phyloP scores from a whole-genome alignment of 306 rosid species.

The Cicer cuneatum region DNA sequence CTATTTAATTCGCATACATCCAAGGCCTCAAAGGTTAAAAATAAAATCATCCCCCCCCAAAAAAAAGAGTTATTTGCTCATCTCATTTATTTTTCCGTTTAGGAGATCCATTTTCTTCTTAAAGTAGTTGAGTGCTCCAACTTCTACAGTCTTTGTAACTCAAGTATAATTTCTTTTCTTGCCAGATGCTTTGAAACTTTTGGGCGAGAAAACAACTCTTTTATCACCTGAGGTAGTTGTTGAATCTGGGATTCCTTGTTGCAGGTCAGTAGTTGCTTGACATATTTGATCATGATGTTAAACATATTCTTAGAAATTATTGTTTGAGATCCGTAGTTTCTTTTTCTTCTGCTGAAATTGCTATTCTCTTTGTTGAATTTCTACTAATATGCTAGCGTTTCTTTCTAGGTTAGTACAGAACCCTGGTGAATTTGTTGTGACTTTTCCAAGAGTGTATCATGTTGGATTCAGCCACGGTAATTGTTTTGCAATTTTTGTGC shows the following conservation, averaged over 20 bases:
- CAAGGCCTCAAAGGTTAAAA: not conserved
- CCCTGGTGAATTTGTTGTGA: conserved; percentile 98
- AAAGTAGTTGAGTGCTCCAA: conserved; percentile 43
- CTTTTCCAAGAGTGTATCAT: conserved; percentile 99
- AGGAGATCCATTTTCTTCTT: conserved; percentile 25
- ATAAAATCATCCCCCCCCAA: not conserved
- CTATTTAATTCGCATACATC: conserved; percentile 10
- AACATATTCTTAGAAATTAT: conserved; percentile 9
- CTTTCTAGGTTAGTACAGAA: conserved; percentile 88
- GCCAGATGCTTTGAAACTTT: conserved; percentile 90
- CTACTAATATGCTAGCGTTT: conserved; percentile 52
- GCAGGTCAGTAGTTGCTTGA: conserved; percentile 77
- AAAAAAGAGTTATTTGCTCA: conserved; percentile 11
- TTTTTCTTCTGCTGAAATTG: conserved; percentile 35
- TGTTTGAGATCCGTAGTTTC: conserved; percentile 39
- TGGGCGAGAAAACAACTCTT: conserved; percentile 96
- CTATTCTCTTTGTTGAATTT: conserved; percentile 44
- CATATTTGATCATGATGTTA: conserved; percentile 32
- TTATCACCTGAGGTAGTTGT: conserved; percentile 83
- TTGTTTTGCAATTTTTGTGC: conserved; percentile 49
- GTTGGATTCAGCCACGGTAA: conserved; percentile 99
- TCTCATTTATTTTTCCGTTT: conserved; percentile 35
- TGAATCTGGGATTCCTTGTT: conserved; percentile 89
- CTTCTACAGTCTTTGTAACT: conserved; percentile 56
- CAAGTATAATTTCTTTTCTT: conserved; percentile 67